Conservation (phyloP, 306 rosid genomes). For the Bauhinia variegata region DNA sequence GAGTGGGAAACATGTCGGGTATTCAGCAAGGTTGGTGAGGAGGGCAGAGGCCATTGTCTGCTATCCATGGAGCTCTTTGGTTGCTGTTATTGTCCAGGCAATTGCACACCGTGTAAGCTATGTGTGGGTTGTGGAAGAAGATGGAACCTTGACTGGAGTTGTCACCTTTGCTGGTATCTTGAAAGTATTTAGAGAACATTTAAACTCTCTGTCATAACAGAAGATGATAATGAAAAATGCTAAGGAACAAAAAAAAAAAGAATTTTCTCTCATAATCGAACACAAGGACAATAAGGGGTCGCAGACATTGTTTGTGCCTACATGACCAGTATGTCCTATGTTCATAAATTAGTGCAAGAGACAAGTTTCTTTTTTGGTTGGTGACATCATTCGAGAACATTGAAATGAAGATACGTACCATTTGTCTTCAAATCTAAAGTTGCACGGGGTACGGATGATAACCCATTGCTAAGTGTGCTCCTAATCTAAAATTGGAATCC, state of each 20-base stretch:
- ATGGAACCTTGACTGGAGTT: slow-evolving; percentile 69
- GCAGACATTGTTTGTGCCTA: too few species aligned
- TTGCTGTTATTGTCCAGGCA: slow-evolving; percentile 91
- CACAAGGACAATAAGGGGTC: not conserved
- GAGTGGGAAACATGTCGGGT: slow-evolving; percentile 55
- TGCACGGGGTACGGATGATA: too few species aligned
- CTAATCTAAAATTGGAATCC: too few species aligned
- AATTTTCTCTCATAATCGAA: not conserved
- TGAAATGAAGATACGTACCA: too few species aligned
- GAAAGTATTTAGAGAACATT: slow-evolving; percentile 65
- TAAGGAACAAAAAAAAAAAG: too few species aligned
- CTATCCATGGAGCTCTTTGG: slow-evolving; percentile 77
- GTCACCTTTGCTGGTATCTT: slow-evolving; percentile 68
- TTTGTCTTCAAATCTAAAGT: too few species aligned
- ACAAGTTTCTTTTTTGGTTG: too few species aligned
- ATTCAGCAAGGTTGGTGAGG: slow-evolving; percentile 60
- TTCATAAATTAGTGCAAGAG: too few species aligned
- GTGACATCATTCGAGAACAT: too few species aligned
- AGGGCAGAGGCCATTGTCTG: slow-evolving; percentile 76
- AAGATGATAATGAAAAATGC: not conserved
- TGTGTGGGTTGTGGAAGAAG: slow-evolving; percentile 85
- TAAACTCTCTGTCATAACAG: slow-evolving; percentile 45
- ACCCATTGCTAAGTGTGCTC: too few species aligned
- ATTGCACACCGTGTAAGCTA: slow-evolving; percentile 72
- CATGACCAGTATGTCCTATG: too few species aligned